A percentile compares a stretch with the other conserved stretches of the same genome.
phyloP scores from a whole-genome alignment of 1,284 basidiomycete species.

The Quambalaria eucalypti region DNA sequence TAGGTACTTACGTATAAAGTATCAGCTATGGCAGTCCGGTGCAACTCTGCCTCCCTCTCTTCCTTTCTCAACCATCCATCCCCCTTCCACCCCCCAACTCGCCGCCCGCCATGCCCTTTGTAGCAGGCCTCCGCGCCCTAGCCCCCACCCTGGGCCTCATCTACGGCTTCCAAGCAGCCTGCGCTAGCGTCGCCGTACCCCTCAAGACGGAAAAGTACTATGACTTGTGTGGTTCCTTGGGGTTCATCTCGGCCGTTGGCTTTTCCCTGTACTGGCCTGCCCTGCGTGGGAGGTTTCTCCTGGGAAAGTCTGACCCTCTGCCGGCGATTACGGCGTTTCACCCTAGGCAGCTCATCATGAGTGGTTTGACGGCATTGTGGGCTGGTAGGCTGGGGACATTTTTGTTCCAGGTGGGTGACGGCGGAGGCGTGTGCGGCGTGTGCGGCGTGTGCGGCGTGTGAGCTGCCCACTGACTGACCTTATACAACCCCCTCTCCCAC shows the following conservation, averaged over 20 bases:
- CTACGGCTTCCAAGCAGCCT: conserved; percentile 31
- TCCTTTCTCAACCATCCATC: too few relatives aligned
- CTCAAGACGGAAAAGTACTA: conserved; percentile 35
- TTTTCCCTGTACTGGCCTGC: conserved; percentile 54
- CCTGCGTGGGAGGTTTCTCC: conserved; percentile 53
- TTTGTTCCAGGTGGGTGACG: conserved; percentile 55
- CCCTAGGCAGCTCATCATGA: conserved; percentile 58
- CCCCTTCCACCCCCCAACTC: too few relatives aligned
- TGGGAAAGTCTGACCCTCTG: conserved; percentile 33
- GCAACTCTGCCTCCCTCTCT: too few relatives aligned
- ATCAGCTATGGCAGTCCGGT: too few relatives aligned
- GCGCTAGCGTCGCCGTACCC: conserved; percentile 20
- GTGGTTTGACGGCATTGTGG: conserved; percentile 57
- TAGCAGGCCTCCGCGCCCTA: neutral
- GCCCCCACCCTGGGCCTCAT: conserved; percentile 26
- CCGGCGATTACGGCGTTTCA: conserved; percentile 53
- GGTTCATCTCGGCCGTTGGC: conserved; percentile 60
- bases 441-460: too few relatives aligned
- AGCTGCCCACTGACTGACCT: neutral
- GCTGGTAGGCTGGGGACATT: conserved; percentile 59
- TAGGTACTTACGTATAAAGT: too few relatives aligned
- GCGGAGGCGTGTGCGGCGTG: too few relatives aligned
- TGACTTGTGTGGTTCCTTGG: conserved; percentile 53
- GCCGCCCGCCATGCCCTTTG: neutral
- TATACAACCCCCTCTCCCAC: neutral